Base-by-base conservation (phyloP, 345 rosid genomes). In the Sisymbrium irio region DNA sequence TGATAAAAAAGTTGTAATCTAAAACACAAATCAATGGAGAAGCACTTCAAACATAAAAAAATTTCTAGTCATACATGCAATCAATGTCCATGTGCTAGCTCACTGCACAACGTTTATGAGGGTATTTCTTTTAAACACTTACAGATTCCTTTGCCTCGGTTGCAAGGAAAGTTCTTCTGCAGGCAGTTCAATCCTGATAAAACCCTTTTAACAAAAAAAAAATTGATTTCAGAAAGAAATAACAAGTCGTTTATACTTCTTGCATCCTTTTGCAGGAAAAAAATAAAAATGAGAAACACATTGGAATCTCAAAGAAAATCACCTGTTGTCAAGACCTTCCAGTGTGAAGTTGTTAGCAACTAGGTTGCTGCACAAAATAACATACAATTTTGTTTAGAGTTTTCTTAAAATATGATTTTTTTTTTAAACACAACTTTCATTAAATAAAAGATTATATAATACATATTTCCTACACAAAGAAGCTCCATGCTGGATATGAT, bases 281-380 rank as follows among this genome's bases (percentile, higher is more conserved):
- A 50, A 63, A 10, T 9, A 25, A 13, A 50, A 30, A 39, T 32
- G 42, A 41, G 46, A 62, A 62, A 47, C 25, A 50, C 6, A 46
- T 20, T 33, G 5, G 36, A 20, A 37, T 22, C 37, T 20, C 13
- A 55, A 46, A 19, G 10, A 72, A 46, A 44, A 58, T 65, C 45
- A 92, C 96, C 89, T 79, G 78, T 28, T 79, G 72, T 81, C 76
- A 49, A 82, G 74, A 45, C 59, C 70, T 51, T 55, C 81, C 46
- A 83, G 36, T 22, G 86, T 82, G 72, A 93, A 87, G 82, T 84
- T 87, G 80, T 90, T 90, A 79, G 81, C 93, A 49, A 93, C 85
- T 32, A 90, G 40, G 79, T 87, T 93, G 35, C 96, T 93, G 92
- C 85, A 88, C 25, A 78, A 20, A 32, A 68, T 18, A 28, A 56